Evolutionary conservation across 805 yeast species (phyloP), one percentile per base, ranked within the genome.

Genomic region (Barnettozyma pratensis): DNA sequence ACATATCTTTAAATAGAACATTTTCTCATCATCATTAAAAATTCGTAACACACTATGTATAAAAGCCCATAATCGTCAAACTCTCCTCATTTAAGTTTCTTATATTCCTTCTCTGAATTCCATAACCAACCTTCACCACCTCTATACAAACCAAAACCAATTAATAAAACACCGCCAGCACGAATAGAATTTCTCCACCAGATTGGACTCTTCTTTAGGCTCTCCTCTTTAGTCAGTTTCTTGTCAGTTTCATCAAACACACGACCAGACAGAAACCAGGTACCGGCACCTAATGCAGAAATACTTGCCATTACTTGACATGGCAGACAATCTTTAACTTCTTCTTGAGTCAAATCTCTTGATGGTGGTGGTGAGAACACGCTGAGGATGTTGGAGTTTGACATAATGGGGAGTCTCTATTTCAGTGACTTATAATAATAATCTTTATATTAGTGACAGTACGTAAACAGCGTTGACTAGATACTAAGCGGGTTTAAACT

Each of bases 281-380:
- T 60, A 27, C 94, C 95, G 5, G 83, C 83, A 4, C 72, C 79
- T 1, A 83, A 49, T 29, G 83, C 72, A 14, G 81, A 74, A 7
- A 75, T 58, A 1, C 88, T 73, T 41, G 85, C 84, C 70, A 84
- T 77, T 1, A 80, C 62, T 51, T 85, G 85, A 58, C 96, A 87
- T 3, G 85, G 80, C 2, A 83, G 54, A 59, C 96, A 87, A 54
- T 77, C 82, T 50, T 69, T 69, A 37, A 65, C 55, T 44, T 72
- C 72, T 50, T 73, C 76, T 27, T 73, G 74, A 3, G 60, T 59
- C 26, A 61, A 46, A 19, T 61, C 64, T 7, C 65, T 46, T 12
- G 62, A 52, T 12, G 54, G 54, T 6, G 62, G 60, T 2, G 65
- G 65, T 9, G 53, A 52, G 42, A 61, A 54, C 6, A 61, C 61